Base-by-base conservation (phyloP, 2,329 filamentous ascomycete species). In the Cytospora leucostoma region DNA sequence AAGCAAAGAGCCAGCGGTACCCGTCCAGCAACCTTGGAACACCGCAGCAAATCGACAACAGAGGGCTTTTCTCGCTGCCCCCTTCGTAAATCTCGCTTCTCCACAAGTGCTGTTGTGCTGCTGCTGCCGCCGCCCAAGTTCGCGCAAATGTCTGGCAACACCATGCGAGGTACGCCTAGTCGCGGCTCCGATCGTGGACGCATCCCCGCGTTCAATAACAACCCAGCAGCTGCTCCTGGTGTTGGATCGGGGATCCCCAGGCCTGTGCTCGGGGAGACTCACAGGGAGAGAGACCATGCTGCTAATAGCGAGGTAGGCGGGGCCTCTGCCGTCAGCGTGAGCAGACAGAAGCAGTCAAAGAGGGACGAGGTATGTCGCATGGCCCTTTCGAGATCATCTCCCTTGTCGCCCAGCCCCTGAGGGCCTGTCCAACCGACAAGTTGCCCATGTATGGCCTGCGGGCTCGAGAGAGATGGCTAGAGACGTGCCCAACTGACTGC, bases 261-360 rank as follows among this genome's bases (percentile, higher is more conserved):
- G 71, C 90, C 90, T 53, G 86, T 90, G 57, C 80, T 86, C 67
- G 90, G 93, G 57, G 76, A 50, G 54, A 67, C 76, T 64, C 79
- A 61, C 56, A 56, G 82, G 64, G 74, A 74, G 49, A 78, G 74
- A 27, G 27, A 27, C 68, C 70, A 71, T 65, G 67, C 72, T 47
- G 78, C 83, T 68, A 80, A 81, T 68, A 86, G 80, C 78, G 89
- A 90, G 70, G 78, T 75, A 65, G 84, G 77, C 62, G 78, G 74
- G 68, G 62, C 64, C 32, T 91, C 92, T 61, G 88, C 90, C 49
- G 85, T 97, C 79, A 97, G 92, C 79, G 91, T 93, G 71, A 98
- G 94, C 78, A 88, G 95, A 74, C 91, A 95, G 77, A 97, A 97
- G 80, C 94, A 97, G 83, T 90, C 89, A 70, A 98, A 98, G 81